Evolutionary conservation across 257 asterid species (phyloP).

Genomic region (Paraleonurus japonicus): DNA sequence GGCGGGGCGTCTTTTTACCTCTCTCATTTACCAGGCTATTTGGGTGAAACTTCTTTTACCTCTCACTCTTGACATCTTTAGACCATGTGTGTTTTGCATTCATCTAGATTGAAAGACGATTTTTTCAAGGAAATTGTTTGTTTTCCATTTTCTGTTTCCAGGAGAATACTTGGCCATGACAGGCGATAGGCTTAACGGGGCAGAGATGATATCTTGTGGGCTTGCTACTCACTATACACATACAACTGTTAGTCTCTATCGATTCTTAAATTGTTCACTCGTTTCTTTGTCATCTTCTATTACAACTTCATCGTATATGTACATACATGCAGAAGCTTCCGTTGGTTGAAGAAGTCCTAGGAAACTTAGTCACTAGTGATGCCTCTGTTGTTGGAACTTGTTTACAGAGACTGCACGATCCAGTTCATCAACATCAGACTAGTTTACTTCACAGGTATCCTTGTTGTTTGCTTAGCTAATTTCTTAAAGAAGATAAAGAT

Average conservation of each 20-base stretch:
- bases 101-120: neutral
- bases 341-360: slow-evolving; percentile 54
- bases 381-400: slow-evolving; percentile 55
- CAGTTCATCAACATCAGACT: slow-evolving; percentile 42
- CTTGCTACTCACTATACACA: slow-evolving; percentile 69
- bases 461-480: neutral
- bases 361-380: slow-evolving; percentile 52
- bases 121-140: neutral
- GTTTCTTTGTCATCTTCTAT: neutral
- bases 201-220: slow-evolving; percentile 71
- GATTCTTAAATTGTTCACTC: neutral
- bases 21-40: slow-evolving; percentile 64
- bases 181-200: slow-evolving; percentile 67
- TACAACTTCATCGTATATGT: neutral
- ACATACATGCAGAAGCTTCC: slow-evolving; percentile 50
- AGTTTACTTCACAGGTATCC: slow-evolving; percentile 58
- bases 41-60: slow-evolving; percentile 41
- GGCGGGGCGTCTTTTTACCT: slow-evolving; percentile 90
- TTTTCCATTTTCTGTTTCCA: slow-evolving; percentile 21
- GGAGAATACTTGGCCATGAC: slow-evolving; percentile 76
- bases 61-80: neutral
- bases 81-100: neutral
- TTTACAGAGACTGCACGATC: slow-evolving; percentile 45
- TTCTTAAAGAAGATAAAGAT: neutral
- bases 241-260: slow-evolving; percentile 33